Percentiles rank a stretch among this genome's conserved stretches.
Evolutionary conservation across 1,284 basidiomycete genomes (phyloP).

Genomic region (Vanrija sp.): DNA sequence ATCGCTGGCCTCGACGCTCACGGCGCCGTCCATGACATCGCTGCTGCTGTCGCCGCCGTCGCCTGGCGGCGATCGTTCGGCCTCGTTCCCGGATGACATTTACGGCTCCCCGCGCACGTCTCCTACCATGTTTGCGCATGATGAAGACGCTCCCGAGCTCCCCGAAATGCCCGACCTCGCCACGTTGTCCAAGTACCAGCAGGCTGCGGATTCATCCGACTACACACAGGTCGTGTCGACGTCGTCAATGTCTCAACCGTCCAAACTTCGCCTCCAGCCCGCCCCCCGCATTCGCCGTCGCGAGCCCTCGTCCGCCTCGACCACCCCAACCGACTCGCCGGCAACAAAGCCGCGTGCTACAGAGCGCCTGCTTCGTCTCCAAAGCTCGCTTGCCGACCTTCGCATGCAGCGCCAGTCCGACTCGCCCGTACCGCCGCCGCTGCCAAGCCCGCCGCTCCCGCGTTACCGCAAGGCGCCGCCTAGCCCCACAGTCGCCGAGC

Average conservation of each 20-base stretch:
- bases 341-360: slow-evolving; percentile 6
- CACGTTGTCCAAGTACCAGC: too few relatives aligned
- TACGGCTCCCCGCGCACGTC: too few relatives aligned
- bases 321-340: neutral
- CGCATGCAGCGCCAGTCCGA: slow-evolving; percentile 12
- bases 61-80: neutral
- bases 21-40: slow-evolving; percentile 17
- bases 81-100: too few relatives aligned
- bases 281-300: neutral
- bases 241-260: too few relatives aligned
- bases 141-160: slow-evolving; percentile 1
- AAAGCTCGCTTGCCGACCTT: slow-evolving; percentile 17
- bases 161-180: slow-evolving; percentile 3
- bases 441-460: too few relatives aligned
- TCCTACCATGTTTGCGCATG: too few relatives aligned
- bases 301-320: neutral
- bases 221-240: too few relatives aligned
- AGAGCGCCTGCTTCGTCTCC: slow-evolving; percentile 15
- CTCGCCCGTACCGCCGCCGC: too few relatives aligned
- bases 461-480: neutral
- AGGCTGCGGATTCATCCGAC: too few relatives aligned
- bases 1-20: slow-evolving; percentile 18
- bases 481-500: slow-evolving; percentile 14
- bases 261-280: neutral
- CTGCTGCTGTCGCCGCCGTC: slow-evolving; percentile 16